Evolutionary conservation across 495 filamentous ascomycete genomes (phyloP), one percentile per base, ranked within the genome.

Genomic region (Daldinia decipiens): DNA sequence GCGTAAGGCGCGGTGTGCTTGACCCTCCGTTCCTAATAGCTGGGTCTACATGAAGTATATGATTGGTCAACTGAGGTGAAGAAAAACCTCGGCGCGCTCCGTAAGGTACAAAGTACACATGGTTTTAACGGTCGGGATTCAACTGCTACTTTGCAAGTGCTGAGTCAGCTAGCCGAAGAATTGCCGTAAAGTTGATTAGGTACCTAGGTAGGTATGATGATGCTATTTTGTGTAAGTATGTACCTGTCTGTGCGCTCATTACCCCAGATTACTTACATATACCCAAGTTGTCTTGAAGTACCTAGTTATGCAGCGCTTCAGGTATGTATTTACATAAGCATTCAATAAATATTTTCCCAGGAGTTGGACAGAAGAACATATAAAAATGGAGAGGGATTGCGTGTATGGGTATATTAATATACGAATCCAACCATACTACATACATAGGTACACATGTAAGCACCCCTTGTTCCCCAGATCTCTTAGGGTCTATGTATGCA

Each of bases 11-110:
- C 9, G 43, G 43, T 21, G 17, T 47, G 9, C 43, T 47, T 47
- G 17, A 47, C 43, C 27, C 26, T 27, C 43, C 8, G 69, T 64
- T 72, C 69, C 69, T 72, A 53, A 54, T 72, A 59, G 69, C 59
- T 64, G 69, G 69, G 59, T 72, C 64, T 60, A 7, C 26, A 51
- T 54, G 6, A 26, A 43, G 31, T 34, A 24, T 39, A n/a, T 64
- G n/a, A 72, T 72, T 72, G 64, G 69, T 38, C 9, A 11, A 8
- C 11, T 24, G 2, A 24, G 43, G 21, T 47, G 17, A 47, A 24
- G 19, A 24, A 47, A 47, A 11, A 21, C 8, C 19, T 47, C 43
- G 43, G 43, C 43, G 43, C 43, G 43, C 43, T 47, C 43, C 43
- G 43, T 24, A 19, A 47, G 21, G 19, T 47, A 21, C 2, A 0